Percentiles rank a stretch among this genome's conserved stretches.
Conservation (phyloP, 768 basidiomycete genomes). For the Lactarius trivialis region DNA sequence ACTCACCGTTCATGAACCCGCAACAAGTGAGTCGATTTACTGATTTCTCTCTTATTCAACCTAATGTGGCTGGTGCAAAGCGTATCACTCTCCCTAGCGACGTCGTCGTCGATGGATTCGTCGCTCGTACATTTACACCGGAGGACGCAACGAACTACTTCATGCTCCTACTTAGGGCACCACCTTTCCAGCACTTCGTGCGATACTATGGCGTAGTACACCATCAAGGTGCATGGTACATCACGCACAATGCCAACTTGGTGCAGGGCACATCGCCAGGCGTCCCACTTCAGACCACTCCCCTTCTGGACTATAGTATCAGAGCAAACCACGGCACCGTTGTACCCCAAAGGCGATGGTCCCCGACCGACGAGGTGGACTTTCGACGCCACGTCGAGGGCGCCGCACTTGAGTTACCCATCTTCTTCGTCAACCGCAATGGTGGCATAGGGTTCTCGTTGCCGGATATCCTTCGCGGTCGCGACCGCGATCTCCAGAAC, state of each 20-base stretch:
- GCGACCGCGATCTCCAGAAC: not conserved
- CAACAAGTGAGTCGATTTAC: not conserved
- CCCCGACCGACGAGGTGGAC: not conserved
- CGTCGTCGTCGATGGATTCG: conserved; percentile 1
- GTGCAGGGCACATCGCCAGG: not conserved
- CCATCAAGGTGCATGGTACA: conserved; percentile 2
- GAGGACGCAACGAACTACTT: conserved; percentile 4
- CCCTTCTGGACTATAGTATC: conserved; percentile 7
- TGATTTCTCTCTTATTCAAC: not conserved
- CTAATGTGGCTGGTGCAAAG: not conserved
- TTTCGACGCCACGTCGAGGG: conserved; percentile 4
- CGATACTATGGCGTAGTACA: not conserved
- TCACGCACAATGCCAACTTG: not conserved
- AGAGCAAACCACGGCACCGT: not conserved
- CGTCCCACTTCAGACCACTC: not conserved
- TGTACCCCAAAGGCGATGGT: conserved; percentile 9
- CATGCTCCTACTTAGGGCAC: not conserved
- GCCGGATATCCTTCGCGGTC: not conserved
- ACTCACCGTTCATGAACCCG: not conserved
- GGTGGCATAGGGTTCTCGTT: not conserved
- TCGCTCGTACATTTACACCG: not conserved
- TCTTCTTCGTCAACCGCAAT: conserved; percentile 16
- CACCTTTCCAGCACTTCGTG: not conserved
- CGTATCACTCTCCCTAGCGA: not conserved
- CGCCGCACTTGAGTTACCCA: conserved; percentile 1